Evolutionary conservation across 805 yeast species (phyloP).

Genomic region (Cyberlindnera nakhonratchasimensis): DNA sequence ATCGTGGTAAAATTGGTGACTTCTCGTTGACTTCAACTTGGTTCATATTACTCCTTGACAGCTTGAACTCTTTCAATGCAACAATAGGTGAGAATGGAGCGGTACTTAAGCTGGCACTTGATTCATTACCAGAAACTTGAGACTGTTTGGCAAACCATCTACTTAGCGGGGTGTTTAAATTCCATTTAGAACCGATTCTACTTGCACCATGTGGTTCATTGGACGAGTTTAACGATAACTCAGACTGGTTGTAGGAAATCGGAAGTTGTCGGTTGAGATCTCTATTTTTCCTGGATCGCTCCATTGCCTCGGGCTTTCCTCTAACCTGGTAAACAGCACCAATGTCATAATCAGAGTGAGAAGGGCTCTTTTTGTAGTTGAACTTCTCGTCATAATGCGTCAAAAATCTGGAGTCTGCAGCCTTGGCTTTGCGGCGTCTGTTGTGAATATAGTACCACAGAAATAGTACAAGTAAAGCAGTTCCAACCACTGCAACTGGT

Average conservation of each 20-base stretch:
- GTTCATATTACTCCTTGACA: conserved; percentile 15
- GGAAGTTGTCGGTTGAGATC: not conserved
- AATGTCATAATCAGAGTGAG: conserved; percentile 14
- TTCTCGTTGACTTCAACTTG: conserved; percentile 13
- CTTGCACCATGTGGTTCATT: conserved; percentile 16
- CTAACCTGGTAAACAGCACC: conserved; percentile 17
- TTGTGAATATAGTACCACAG: conserved; percentile 17
- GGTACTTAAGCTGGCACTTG: conserved; percentile 22
- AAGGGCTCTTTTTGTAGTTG: conserved; percentile 21
- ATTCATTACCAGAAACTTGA: conserved; percentile 6
- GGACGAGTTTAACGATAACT: conserved; percentile 22
- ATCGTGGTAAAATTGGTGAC: conserved; percentile 24
- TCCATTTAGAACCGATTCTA: conserved; percentile 20
- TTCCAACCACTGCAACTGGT: conserved; percentile 25
- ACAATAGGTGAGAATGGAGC: conserved; percentile 25
- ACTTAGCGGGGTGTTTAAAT: conserved; percentile 26
- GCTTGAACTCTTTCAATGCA: conserved; percentile 25
- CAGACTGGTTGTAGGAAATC: conserved; percentile 10
- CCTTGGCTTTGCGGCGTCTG: conserved; percentile 9
- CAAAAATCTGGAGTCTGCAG: conserved; percentile 13
- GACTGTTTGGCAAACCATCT: conserved; percentile 27
- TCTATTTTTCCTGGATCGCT: not conserved
- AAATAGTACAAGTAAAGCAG: conserved; percentile 10
- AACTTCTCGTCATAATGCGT: conserved; percentile 25
- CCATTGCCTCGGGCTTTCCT: conserved; percentile 5